These are phyloP conservation scores for Astragalus membranaceus DNA, from an alignment of 306 rosid genomes.

Conservation along the genomic window DNA sequence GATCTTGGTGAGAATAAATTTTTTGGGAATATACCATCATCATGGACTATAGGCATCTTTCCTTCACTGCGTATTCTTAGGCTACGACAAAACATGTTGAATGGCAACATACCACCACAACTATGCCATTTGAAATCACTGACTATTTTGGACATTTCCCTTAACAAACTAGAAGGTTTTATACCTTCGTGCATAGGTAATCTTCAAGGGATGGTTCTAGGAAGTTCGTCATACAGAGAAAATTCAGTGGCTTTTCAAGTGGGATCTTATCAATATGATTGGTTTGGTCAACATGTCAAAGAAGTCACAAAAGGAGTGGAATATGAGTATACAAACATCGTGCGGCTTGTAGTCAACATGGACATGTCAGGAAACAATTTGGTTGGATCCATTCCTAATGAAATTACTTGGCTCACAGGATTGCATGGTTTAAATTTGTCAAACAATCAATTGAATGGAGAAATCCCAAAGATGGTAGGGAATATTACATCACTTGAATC, in stretches of 20 bases:
- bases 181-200: constrained; percentile 13
- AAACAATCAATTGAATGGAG: constrained; percentile 11
- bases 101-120: constrained; percentile 8
- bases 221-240: too few species aligned
- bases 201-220: not conserved
- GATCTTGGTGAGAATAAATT: too few species aligned
- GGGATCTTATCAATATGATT: too few species aligned
- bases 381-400: constrained; percentile 2
- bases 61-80: constrained; percentile 2
- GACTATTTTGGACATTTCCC: constrained; percentile 7
- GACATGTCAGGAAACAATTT: constrained; percentile 17
- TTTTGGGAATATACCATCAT: not conserved
- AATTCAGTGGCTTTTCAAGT: too few species aligned
- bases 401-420: not conserved
- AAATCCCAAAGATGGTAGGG: constrained; percentile 1
- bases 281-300: not conserved
- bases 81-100: not conserved
- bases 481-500: constrained; percentile 10
- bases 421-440: constrained; percentile 2
- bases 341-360: not conserved
- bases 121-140: not conserved
- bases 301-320: constrained; percentile 10
- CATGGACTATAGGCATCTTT: not conserved
- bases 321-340: not conserved
- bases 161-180: constrained; percentile 9